Evolutionary conservation across 495 filamentous ascomycete genomes (phyloP).

Genomic region (Cladorrhinum samala): DNA sequence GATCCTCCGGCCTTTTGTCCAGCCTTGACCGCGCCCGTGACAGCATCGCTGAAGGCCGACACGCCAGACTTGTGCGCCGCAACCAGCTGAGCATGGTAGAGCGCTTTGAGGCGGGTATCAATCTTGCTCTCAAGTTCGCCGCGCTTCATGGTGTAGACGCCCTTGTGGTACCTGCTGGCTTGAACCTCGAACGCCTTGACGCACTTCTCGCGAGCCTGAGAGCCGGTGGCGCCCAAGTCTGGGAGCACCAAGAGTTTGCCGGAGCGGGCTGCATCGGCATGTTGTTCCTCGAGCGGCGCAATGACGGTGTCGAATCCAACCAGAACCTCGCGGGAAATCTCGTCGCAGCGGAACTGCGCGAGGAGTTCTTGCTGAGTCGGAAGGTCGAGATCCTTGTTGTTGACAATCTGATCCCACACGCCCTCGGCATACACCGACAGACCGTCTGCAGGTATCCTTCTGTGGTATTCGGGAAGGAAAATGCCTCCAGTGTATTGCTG

Average conservation of each 20-base stretch:
- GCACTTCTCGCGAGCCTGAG: constrained; percentile 60
- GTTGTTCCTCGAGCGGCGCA: constrained; percentile 76
- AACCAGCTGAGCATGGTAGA: constrained; percentile 80
- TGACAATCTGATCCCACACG: constrained; percentile 96
- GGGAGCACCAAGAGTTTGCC: constrained; percentile 68
- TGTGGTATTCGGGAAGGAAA: constrained; percentile 90
- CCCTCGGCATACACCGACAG: constrained; percentile 88
- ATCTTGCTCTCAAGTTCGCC: constrained; percentile 80
- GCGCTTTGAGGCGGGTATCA: constrained; percentile 74
- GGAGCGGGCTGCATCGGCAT: constrained; percentile 61
- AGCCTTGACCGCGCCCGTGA: constrained; percentile 65
- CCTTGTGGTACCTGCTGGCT: constrained; percentile 92
- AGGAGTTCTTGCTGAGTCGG: constrained; percentile 96
- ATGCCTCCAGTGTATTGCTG: constrained; percentile 70
- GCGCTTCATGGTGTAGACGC: constrained; percentile 79
- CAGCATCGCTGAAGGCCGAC: constrained; percentile 78
- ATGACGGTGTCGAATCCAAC: constrained; percentile 78
- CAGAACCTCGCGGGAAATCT: constrained; percentile 83
- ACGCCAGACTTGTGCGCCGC: constrained; percentile 89
- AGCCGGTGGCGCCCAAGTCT: constrained; percentile 72
- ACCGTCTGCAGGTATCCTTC: constrained; percentile 91
- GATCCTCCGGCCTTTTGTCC: constrained; percentile 82
- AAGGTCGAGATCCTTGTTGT: constrained; percentile 95
- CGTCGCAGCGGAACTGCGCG: constrained; percentile 95
- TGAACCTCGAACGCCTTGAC: constrained; percentile 81